Conservation (phyloP, 768 basidiomycete genomes). For the Coprinopsis marcescibilis region DNA sequence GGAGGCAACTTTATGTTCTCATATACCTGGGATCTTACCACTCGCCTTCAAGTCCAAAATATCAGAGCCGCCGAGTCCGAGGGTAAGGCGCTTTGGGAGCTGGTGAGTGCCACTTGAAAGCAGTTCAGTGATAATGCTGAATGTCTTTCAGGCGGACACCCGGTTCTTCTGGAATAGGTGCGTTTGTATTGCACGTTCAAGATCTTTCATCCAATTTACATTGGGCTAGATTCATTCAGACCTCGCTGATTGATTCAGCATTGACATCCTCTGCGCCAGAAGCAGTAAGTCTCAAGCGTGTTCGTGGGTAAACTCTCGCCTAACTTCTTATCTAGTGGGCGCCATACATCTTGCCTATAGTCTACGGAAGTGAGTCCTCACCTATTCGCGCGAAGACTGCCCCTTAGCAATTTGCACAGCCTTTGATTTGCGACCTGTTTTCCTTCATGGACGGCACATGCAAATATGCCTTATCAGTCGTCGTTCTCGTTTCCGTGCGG, state of each 20-base stretch:
- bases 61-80: constrained; percentile 43
- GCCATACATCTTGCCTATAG: constrained; percentile 83
- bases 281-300: constrained; percentile 35
- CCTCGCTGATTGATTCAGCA: constrained; percentile 50
- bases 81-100: constrained; percentile 67
- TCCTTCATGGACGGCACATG: constrained; percentile 73
- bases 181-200: too few relatives aligned
- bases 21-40: constrained; percentile 87
- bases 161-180: constrained; percentile 99
- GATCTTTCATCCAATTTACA: too few relatives aligned
- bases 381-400: constrained; percentile 1
- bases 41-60: constrained; percentile 81
- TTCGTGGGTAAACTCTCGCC: background rate
- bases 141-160: constrained; percentile 71
- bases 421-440: constrained; percentile 74
- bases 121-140: background rate
- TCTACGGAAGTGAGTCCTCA: constrained; percentile 82
- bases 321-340: constrained; percentile 51
- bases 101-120: constrained; percentile 42
- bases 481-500: constrained; percentile 89
- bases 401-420: constrained; percentile 39
- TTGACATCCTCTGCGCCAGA: constrained; percentile 39
- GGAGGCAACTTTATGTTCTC: constrained; percentile 84
- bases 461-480: constrained; percentile 88
- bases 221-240: constrained; percentile 61